Conservation (phyloP, 1,284 basidiomycete species). For the Neolentinus lepideus region DNA sequence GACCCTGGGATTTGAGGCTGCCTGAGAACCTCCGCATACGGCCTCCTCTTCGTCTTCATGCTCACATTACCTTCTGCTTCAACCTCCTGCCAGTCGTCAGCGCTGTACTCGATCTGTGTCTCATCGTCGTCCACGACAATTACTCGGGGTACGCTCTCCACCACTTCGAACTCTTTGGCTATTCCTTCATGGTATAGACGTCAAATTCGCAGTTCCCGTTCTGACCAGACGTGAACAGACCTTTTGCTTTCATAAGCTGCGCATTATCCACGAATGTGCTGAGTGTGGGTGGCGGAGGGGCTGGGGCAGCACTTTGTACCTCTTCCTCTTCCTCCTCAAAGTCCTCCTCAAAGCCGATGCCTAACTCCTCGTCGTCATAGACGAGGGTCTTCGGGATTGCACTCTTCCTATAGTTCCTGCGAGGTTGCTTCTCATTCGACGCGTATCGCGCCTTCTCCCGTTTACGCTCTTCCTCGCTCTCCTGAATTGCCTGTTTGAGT, state of each 20-base stretch:
- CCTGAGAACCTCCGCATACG: too few relatives aligned
- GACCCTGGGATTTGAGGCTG: too few relatives aligned
- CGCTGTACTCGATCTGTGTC: background rate
- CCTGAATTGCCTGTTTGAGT: background rate
- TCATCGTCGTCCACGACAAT: background rate
- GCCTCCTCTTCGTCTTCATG: background rate
- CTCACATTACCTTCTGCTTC: background rate
- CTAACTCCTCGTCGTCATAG: background rate
- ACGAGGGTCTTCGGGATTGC: background rate
- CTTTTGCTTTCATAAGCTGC: background rate
- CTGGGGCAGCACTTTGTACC: too few relatives aligned
- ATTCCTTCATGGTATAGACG: background rate
- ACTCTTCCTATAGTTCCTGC: background rate
- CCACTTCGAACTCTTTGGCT: background rate
- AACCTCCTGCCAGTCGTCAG: background rate
- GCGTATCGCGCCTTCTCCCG: background rate
- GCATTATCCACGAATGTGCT: background rate
- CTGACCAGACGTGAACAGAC: background rate
- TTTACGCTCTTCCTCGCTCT: background rate
- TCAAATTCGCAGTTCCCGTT: background rate
- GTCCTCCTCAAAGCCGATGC: background rate
- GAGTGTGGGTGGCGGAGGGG: background rate
- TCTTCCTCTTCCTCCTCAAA: background rate
- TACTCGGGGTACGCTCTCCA: background rate
- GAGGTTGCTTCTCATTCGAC: background rate